Evolutionary conservation across 495 filamentous ascomycete genomes (phyloP), one percentile per base, ranked within the genome.

Genomic region (Penicillium cataractarum): DNA sequence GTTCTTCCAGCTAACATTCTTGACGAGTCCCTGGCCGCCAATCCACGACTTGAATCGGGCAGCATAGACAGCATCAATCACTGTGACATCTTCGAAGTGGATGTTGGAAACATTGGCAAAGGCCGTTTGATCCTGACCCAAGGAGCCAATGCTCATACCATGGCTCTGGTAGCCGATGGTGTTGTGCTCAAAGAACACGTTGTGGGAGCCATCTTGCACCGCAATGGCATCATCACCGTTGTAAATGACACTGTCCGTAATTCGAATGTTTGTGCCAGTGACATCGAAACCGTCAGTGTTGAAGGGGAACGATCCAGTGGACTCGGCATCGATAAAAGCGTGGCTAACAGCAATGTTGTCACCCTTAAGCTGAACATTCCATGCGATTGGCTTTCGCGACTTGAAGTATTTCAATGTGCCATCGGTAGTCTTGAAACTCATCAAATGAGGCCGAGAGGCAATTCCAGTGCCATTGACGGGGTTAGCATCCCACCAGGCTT

Each of bases 141-240:
- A 68, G 1, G 71, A 74, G 21, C 78, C 78, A 59, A 79, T 80
- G 68, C 67, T 72, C 76, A 80, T 78, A 22, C 75, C 77, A 59
- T 79, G 75, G 29, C 71, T 69, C 57, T 78, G 74, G 58, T 75
- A 80, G 6, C 76, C 77, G 62, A 80, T 77, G 6, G 74, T 72
- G 50, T 70, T 73, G 9, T 63, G 48, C 15, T 70, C 61, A 55
- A 80, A 78, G 49, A 74, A 51, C 12, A 81, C 64, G 53, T 78
- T 67, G 56, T 77, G 72, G 8, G 72, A 76, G 44, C 70, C 75
- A 6, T 63, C 66, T 35, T 71, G 64, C 9, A 81, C 71, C 2
- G 77, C 77, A 35, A 79, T 76, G 22, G 76, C 76, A 58, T 81
- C 77, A 61, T 80, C 78, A 4, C 76, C 77, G 49, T 81, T 81